Percentiles rank a stretch among this genome's conserved stretches.
These are phyloP conservation scores for Capillidium heterosporum DNA, from an alignment of 371 early-diverging fungal species.

Conservation along the genomic window DNA sequence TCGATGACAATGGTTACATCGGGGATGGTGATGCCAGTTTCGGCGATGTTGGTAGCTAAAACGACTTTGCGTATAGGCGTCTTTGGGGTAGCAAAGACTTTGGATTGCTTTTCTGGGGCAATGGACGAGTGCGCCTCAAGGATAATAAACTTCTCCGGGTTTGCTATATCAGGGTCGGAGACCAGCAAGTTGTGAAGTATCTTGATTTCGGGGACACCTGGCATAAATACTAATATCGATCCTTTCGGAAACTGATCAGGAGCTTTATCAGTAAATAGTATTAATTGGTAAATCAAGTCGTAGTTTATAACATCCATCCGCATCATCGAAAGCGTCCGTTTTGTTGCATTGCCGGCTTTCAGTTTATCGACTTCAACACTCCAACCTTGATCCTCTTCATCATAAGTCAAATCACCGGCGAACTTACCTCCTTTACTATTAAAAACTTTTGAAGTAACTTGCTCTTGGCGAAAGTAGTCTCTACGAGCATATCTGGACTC, in stretches of 20 bases:
- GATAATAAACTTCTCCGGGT: conserved; percentile 77
- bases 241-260: conserved; percentile 26
- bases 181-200: conserved; percentile 24
- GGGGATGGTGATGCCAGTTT: conserved; percentile 96
- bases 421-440: conserved; percentile 75
- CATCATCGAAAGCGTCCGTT: background rate
- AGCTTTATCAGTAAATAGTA: background rate
- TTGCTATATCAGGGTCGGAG: conserved; percentile 30
- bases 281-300: background rate
- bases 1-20: conserved; percentile 97
- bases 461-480: conserved; percentile 59
- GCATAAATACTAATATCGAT: conserved; percentile 80
- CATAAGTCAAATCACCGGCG: conserved; percentile 78
- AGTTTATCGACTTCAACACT: background rate
- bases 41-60: conserved; percentile 95
- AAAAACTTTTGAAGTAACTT: conserved; percentile 67
- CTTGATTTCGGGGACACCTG: conserved; percentile 91
- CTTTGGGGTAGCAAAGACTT: conserved; percentile 80
- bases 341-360: no score
- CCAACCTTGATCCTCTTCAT: no score
- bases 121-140: conserved; percentile 84
- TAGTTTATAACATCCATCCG: background rate
- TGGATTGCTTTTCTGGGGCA: conserved; percentile 80
- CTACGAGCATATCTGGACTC: conserved; percentile 65
- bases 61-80: conserved; percentile 83